These are phyloP conservation scores for Pichia sp. DNA, from an alignment of 1,139 yeast genomes.

Conservation along the genomic window DNA sequence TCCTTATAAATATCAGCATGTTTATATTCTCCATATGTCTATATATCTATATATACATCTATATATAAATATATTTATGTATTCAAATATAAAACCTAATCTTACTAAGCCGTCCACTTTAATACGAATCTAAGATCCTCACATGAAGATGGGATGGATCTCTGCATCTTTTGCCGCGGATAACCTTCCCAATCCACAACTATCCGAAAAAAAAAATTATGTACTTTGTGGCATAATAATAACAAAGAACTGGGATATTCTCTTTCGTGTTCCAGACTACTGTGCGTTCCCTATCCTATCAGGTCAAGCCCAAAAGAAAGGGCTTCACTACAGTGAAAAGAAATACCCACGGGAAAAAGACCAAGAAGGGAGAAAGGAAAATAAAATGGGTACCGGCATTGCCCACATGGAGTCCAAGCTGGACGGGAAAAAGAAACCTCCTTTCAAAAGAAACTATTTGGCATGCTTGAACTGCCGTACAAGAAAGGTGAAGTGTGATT, in stretches of 20 bases:
- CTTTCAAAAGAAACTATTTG: conserved; percentile 61
- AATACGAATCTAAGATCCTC: neutral
- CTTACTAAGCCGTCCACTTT: neutral
- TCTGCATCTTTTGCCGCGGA: neutral
- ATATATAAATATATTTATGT: neutral
- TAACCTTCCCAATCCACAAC: neutral
- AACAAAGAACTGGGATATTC: too few species aligned
- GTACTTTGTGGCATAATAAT: too few species aligned
- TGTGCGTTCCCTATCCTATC: too few species aligned
- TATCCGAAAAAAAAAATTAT: neutral
- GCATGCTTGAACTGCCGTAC: conserved; percentile 84
- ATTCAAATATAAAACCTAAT: neutral
- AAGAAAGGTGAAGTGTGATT: conserved; percentile 78
- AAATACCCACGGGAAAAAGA: neutral
- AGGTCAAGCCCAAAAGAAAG: too few species aligned
- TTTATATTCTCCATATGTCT: neutral
- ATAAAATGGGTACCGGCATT: neutral
- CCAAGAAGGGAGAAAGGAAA: neutral
- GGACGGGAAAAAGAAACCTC: conserved; percentile 12
- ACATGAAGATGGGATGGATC: neutral
- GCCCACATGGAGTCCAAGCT: neutral
- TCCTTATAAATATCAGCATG: conserved; percentile 1
- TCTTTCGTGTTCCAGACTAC: too few species aligned
- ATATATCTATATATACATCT: neutral
- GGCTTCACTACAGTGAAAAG: too few species aligned